phyloP scores from a whole-genome alignment of 1,139 yeast genomes.

The Spathaspora sp. region DNA sequence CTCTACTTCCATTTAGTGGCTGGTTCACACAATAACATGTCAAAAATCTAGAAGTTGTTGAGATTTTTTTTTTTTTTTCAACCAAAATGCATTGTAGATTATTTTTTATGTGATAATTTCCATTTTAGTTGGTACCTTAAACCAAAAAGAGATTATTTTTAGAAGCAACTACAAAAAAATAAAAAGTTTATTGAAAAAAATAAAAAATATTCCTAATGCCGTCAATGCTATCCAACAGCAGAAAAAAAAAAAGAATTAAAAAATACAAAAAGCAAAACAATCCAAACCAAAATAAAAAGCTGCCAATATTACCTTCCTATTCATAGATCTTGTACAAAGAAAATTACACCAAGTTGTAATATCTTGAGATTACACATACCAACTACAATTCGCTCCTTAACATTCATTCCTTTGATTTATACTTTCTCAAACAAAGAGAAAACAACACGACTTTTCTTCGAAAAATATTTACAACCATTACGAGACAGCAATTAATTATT shows the following conservation, averaged over 20 bases:
- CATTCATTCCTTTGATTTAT: neutral
- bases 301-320: neutral
- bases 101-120: neutral
- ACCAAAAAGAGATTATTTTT: neutral
- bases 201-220: neutral
- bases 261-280: slow-evolving; percentile 1
- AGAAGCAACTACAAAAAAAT: neutral
- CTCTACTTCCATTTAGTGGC: neutral
- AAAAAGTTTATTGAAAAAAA: neutral
- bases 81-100: neutral
- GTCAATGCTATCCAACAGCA: neutral
- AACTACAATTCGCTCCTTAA: slow-evolving; percentile 2
- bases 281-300: neutral
- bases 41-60: neutral
- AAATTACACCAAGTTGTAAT: neutral
- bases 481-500: slow-evolving; percentile 3
- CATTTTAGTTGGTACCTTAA: slow-evolving; percentile 2
- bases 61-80: too few species aligned
- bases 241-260: neutral
- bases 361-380: neutral
- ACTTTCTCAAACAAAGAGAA: neutral
- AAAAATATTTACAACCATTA: neutral
- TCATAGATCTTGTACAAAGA: neutral
- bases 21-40: neutral
- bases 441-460: neutral